A percentile compares a stretch with the other conserved stretches of the same genome.
Evolutionary conservation across 1,284 basidiomycete genomes (phyloP).

Genomic region (Kwoniella shivajii): DNA sequence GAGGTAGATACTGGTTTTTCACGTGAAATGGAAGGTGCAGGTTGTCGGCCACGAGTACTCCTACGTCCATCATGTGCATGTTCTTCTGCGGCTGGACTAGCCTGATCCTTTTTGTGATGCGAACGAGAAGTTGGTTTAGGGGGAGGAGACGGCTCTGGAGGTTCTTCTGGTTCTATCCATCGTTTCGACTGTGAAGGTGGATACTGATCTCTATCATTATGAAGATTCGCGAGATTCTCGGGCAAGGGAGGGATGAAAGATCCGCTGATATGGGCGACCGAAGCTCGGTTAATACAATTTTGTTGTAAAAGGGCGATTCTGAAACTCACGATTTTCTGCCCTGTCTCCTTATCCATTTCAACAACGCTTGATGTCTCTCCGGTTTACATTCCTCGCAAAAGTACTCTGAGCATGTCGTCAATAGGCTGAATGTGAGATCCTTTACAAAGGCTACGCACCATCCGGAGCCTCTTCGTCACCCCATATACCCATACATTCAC

Average conservation of each 20-base stretch:
- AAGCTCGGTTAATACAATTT: slow-evolving; percentile 7
- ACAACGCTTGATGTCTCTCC: slow-evolving; percentile 75
- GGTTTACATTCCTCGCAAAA: slow-evolving; percentile 94
- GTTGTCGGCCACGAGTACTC: slow-evolving; percentile 16
- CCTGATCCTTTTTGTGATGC: slow-evolving; percentile 36
- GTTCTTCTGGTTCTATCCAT: slow-evolving; percentile 34
- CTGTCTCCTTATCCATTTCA: slow-evolving; percentile 61
- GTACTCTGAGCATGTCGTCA: slow-evolving; percentile 60
- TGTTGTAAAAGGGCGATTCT: neutral
- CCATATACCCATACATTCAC: slow-evolving; percentile 91
- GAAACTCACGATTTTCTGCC: slow-evolving; percentile 43
- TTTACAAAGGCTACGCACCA: slow-evolving; percentile 58
- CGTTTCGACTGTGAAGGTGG: slow-evolving; percentile 53
- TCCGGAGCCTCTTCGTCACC: slow-evolving; percentile 78
- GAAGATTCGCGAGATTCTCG: slow-evolving; percentile 40
- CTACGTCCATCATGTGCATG: slow-evolving; percentile 3
- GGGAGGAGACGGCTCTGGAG: slow-evolving; percentile 17
- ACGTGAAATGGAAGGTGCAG: neutral
- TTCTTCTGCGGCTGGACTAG: slow-evolving; percentile 16
- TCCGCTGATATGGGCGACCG: slow-evolving; percentile 21
- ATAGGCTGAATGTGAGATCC: neutral
- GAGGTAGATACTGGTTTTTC: slow-evolving; percentile 16
- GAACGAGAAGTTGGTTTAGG: slow-evolving; percentile 33
- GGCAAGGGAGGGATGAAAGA: slow-evolving; percentile 47
- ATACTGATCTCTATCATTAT: slow-evolving; percentile 35